These are phyloP conservation scores for Microcyclosporella mali DNA, from an alignment of 2,329 filamentous ascomycete species.

Conservation along the genomic window DNA sequence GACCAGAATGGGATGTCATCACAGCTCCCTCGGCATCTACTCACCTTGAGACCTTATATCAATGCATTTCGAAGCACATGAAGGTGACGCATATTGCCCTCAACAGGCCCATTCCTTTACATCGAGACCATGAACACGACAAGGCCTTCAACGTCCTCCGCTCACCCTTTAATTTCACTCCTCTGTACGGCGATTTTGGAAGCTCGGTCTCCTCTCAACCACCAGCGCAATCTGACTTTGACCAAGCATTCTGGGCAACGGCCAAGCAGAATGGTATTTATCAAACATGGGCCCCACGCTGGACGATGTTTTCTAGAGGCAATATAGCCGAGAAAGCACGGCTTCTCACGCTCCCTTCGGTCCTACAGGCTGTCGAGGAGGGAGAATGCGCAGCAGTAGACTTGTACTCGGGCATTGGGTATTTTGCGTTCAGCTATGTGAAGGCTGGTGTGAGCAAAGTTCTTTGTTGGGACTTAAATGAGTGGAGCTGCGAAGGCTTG, in stretches of 20 bases:
- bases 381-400: conserved; percentile 52
- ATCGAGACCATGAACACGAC: conserved; percentile 5
- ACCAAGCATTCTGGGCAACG: conserved; percentile 67
- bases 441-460: conserved; percentile 62
- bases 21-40: conserved; percentile 22
- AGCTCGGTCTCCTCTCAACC: conserved; percentile 30
- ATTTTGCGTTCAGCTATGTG: conserved; percentile 83
- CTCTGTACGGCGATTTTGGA: conserved; percentile 71
- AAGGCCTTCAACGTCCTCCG: conserved; percentile 62
- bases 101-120: conserved; percentile 50
- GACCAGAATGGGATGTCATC: conserved; percentile 33
- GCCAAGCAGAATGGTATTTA: conserved; percentile 67
- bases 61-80: conserved; percentile 38
- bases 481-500: conserved; percentile 44
- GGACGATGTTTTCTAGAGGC: conserved; percentile 91
- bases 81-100: conserved; percentile 52
- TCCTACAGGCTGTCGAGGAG: conserved; percentile 28
- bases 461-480: conserved; percentile 82
- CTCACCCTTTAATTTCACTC: conserved; percentile 62
- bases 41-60: conserved; percentile 33
- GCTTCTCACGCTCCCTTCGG: conserved; percentile 48
- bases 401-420: conserved; percentile 87
- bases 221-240: conserved; percentile 50
- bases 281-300: conserved; percentile 81
- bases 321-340: conserved; percentile 86